A percentile compares a stretch with the other conserved stretches of the same genome.
phyloP scores from a whole-genome alignment of 495 filamentous ascomycete species.

The Penicillium herquei region DNA sequence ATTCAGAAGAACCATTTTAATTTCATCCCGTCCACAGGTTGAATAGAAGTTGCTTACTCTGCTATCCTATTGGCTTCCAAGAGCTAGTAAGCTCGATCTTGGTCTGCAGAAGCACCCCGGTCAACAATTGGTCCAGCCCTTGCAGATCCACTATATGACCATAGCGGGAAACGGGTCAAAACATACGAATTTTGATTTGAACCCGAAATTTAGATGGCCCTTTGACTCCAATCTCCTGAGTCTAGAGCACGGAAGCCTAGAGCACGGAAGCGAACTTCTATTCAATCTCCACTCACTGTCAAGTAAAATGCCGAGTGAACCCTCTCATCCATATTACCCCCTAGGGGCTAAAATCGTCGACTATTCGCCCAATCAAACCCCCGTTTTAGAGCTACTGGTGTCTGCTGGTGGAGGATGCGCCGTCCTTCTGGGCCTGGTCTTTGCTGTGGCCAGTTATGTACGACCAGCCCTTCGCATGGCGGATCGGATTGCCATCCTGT shows the following conservation, averaged over 20 bases:
- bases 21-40: too few species aligned
- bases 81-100: too few species aligned
- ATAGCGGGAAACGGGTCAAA: not conserved
- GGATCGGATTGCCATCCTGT: slow-evolving; percentile 59
- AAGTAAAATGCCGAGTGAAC: slow-evolving; percentile 15
- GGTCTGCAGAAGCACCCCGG: not conserved
- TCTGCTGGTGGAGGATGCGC: slow-evolving; percentile 52
- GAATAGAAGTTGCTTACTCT: too few species aligned
- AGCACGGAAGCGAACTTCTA: slow-evolving; percentile 7
- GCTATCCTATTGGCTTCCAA: too few species aligned
- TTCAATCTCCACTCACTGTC: not conserved
- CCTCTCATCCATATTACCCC: slow-evolving; percentile 71
- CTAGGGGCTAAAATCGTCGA: slow-evolving; percentile 55
- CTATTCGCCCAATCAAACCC: slow-evolving; percentile 61
- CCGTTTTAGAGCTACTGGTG: slow-evolving; percentile 51
- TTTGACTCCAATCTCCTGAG: not conserved
- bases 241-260: not conserved
- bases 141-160: slow-evolving; percentile 11
- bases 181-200: not conserved
- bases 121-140: slow-evolving; percentile 7
- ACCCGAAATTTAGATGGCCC: not conserved
- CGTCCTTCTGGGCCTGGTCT: slow-evolving; percentile 51
- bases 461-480: slow-evolving; percentile 43
- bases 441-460: slow-evolving; percentile 42
- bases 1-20: too few species aligned